A percentile compares a stretch with the other conserved stretches of the same genome.
These are phyloP conservation scores for Scytalidium sp. DNA, from an alignment of 2,329 filamentous ascomycete genomes.

Conservation along the genomic window DNA sequence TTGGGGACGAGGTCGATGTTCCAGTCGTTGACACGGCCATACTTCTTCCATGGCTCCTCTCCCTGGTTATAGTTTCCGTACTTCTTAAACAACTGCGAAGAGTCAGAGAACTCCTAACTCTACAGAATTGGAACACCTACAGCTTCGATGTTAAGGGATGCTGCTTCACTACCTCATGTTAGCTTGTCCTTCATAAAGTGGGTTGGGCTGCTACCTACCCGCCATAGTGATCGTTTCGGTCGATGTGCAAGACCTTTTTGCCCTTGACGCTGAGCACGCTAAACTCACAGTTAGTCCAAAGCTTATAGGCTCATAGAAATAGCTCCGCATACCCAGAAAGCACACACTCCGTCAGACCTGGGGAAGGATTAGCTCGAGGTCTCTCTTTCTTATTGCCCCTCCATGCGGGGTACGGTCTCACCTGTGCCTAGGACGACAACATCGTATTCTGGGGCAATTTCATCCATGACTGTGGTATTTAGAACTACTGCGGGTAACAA, in stretches of 20 bases:
- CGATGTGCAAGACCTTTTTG: slow-evolving; percentile 98
- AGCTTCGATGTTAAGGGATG: slow-evolving; percentile 93
- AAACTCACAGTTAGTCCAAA: slow-evolving; percentile 19
- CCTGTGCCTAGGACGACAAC: slow-evolving; percentile 97
- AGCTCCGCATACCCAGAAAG: slow-evolving; percentile 75
- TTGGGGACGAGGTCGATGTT: slow-evolving; percentile 99
- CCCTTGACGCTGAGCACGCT: slow-evolving; percentile 97
- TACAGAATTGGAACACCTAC: slow-evolving; percentile 45
- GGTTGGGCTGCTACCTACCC: slow-evolving; percentile 53
- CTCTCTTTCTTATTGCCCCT: slow-evolving; percentile 21
- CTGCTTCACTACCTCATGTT: slow-evolving; percentile 69
- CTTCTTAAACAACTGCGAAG: slow-evolving; percentile 83
- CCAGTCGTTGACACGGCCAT: slow-evolving; percentile 96
- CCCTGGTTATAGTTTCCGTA: slow-evolving; percentile 78
- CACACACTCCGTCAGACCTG: slow-evolving; percentile 97
- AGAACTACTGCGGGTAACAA: slow-evolving; percentile 4
- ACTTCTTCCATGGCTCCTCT: slow-evolving; percentile 96
- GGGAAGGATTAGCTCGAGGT: slow-evolving; percentile 24
- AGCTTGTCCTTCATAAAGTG: slow-evolving; percentile 13
- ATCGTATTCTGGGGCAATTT: slow-evolving; percentile 98
- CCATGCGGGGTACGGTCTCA: slow-evolving; percentile 48
- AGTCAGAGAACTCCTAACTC: slow-evolving; percentile 29
- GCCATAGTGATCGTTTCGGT: slow-evolving; percentile 97
- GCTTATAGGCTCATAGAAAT: not conserved
- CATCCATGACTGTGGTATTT: slow-evolving; percentile 69